Evolutionary conservation across 2,329 filamentous ascomycete genomes (phyloP).

Genomic region (Thielaviopsis euricoi): DNA sequence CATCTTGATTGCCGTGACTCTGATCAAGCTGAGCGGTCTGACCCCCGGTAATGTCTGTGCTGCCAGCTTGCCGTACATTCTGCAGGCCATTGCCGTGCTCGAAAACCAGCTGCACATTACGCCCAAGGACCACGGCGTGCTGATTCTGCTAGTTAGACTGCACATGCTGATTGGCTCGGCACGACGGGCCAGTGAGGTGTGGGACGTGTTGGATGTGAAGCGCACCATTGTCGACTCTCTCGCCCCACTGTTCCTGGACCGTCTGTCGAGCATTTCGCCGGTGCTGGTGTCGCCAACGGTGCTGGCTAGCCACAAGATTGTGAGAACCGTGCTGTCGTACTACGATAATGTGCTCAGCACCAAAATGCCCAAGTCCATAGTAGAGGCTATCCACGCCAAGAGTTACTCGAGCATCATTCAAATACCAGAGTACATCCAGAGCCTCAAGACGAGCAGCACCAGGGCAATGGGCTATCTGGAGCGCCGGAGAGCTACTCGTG

Average conservation of each 20-base stretch:
- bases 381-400: constrained; percentile 31
- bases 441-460: constrained; percentile 33
- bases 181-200: constrained; percentile 29
- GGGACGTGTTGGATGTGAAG: constrained; percentile 37
- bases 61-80: constrained; percentile 18
- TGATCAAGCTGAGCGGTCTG: constrained; percentile 7
- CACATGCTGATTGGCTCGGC: constrained; percentile 34
- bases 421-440: constrained; percentile 28
- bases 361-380: constrained; percentile 29
- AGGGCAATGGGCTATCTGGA: constrained; percentile 36
- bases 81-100: constrained; percentile 33
- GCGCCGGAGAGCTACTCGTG: constrained; percentile 16
- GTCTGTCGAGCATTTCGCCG: constrained; percentile 35
- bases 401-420: constrained; percentile 35
- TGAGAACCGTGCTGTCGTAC: constrained; percentile 18
- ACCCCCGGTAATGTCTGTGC: not conserved
- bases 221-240: constrained; percentile 41
- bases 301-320: constrained; percentile 18
- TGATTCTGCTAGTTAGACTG: constrained; percentile 34
- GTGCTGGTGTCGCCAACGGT: constrained; percentile 20
- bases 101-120: constrained; percentile 30
- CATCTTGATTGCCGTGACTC: constrained; percentile 8
- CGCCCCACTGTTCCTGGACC: constrained; percentile 37
- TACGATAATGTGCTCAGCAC: constrained; percentile 29
- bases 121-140: constrained; percentile 29